Conservation (phyloP, 768 basidiomycete genomes). For the Rhizopogon sp. region DNA sequence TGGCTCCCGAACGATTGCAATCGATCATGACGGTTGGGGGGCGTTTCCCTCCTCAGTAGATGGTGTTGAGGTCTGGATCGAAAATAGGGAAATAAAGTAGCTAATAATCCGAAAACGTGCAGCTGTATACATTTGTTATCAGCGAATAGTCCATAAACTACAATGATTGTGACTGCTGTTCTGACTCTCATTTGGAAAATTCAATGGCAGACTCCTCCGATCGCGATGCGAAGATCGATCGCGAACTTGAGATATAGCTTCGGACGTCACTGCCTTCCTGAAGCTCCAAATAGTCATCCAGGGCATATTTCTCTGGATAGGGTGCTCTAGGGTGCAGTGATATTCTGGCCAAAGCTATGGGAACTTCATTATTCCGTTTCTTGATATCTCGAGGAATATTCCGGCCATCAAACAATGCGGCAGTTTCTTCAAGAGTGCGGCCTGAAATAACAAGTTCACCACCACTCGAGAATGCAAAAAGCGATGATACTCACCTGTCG, state of each 20-base stretch:
- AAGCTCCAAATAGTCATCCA: constrained; percentile 5
- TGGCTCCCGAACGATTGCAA: constrained; percentile 33
- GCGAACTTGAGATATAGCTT: not conserved
- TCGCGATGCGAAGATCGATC: not conserved
- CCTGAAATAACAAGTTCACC: constrained; percentile 27
- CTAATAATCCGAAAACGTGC: not conserved
- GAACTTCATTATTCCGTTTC: constrained; percentile 45
- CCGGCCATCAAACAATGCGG: constrained; percentile 63
- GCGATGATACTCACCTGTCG: constrained; percentile 39
- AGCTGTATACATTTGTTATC: not conserved
- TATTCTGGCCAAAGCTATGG: constrained; percentile 22
- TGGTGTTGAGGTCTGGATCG: constrained; percentile 58
- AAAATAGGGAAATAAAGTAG: not conserved
- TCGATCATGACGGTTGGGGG: constrained; percentile 60
- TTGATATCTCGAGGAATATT: constrained; percentile 32
- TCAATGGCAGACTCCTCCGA: constrained; percentile 5
- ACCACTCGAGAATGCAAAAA: constrained; percentile 3
- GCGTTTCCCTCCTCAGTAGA: constrained; percentile 54
- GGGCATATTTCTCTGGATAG: not conserved
- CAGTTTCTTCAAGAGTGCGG: constrained; percentile 69
- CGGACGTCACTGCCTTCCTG: not conserved
- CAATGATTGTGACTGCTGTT: constrained; percentile 4
- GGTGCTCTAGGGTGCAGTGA: not conserved
- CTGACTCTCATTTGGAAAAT: not conserved
- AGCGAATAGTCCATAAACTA: constrained; percentile 4